phyloP scores from a whole-genome alignment of 768 basidiomycete species.

The Lactifluus piperatus region DNA sequence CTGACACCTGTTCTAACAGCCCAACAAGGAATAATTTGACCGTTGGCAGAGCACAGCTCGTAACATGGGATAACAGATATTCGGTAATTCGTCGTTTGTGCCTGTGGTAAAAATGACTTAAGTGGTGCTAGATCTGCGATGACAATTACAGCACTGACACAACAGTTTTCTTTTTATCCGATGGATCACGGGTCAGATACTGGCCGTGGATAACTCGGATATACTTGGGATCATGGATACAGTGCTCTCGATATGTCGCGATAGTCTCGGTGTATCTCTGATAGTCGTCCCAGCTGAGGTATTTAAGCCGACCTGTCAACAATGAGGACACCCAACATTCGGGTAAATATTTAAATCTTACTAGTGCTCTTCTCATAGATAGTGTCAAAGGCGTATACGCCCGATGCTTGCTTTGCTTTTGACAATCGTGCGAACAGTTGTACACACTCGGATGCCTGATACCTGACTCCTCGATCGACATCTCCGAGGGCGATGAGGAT shows the following conservation, averaged over 20 bases:
- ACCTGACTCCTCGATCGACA: constrained; percentile 34
- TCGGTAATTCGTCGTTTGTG: constrained; percentile 66
- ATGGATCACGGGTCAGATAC: constrained; percentile 37
- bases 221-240: constrained; percentile 51
- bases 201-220: constrained; percentile 52
- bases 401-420: constrained; percentile 34
- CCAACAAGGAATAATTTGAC: constrained; percentile 49
- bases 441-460: constrained; percentile 49
- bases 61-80: constrained; percentile 73
- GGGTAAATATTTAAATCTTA: constrained; percentile 27
- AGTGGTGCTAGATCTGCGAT: neutral
- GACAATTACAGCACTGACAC: constrained; percentile 34
- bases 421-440: constrained; percentile 35
- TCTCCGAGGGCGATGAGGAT: constrained; percentile 55
- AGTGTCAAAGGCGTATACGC: constrained; percentile 63
- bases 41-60: constrained; percentile 40
- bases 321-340: neutral
- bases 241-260: constrained; percentile 41
- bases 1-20: constrained; percentile 38
- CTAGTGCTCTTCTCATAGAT: constrained; percentile 59
- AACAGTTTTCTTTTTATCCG: constrained; percentile 46
- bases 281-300: constrained; percentile 57
- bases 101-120: constrained; percentile 29
- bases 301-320: constrained; percentile 44
- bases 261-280: constrained; percentile 49